Evolutionary conservation across 2,329 filamentous ascomycete species (phyloP).

Genomic region (Drechslerella stenobrocha): DNA sequence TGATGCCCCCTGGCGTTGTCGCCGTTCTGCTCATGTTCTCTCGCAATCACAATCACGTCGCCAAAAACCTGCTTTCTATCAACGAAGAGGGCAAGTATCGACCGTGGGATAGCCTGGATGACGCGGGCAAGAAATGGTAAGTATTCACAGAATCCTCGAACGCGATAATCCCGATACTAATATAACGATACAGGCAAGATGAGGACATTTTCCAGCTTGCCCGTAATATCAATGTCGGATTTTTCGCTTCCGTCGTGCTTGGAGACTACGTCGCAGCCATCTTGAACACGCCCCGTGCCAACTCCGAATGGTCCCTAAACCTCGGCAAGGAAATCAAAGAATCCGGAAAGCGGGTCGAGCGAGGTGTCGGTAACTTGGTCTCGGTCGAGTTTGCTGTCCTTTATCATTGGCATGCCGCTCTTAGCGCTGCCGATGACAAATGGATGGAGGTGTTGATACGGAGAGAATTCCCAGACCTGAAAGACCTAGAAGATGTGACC

Average conservation of each 20-base stretch:
- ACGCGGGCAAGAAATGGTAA: conserved; percentile 56
- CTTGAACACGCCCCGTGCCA: conserved; percentile 60
- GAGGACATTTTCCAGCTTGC: conserved; percentile 55
- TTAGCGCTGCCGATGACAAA: conserved; percentile 65
- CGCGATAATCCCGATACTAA: not conserved
- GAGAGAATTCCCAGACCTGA: conserved; percentile 58
- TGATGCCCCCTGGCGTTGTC: conserved; percentile 70
- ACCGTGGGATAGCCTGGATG: conserved; percentile 56
- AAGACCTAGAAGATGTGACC: conserved; percentile 58
- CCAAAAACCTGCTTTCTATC: conserved; percentile 65
- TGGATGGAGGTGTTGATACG: conserved; percentile 65
- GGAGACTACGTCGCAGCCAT: conserved; percentile 67
- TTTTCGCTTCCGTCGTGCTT: conserved; percentile 64
- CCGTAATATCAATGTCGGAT: conserved; percentile 55
- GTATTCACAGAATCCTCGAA: conserved; percentile 19
- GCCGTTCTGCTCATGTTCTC: conserved; percentile 70
- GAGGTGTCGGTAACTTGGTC: conserved; percentile 68
- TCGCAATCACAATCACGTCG: conserved; percentile 71
- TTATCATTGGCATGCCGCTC: conserved; percentile 68
- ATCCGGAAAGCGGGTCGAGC: conserved; percentile 57
- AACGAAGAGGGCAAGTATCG: conserved; percentile 65
- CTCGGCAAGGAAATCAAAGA: conserved; percentile 65
- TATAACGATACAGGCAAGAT: conserved; percentile 59
- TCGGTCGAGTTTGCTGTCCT: conserved; percentile 70
- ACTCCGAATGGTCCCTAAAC: conserved; percentile 63